A percentile compares a stretch with the other conserved stretches of the same genome.
Conservation (phyloP, 2,329 filamentous ascomycete genomes). For the Aspergillus viridinutans region DNA sequence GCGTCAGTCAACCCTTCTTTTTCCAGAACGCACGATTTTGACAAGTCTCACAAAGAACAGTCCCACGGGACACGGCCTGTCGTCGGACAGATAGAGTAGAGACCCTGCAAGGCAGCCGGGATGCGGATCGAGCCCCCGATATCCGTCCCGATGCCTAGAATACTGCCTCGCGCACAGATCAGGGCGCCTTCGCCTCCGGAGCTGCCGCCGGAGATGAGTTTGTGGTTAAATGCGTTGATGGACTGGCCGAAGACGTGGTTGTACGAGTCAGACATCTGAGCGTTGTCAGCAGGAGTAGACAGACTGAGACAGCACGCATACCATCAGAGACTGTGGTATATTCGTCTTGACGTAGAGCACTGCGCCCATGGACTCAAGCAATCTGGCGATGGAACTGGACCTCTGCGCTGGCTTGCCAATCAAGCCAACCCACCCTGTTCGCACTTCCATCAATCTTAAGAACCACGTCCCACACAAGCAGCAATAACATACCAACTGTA, state of each 20-base stretch:
- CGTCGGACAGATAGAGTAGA: constrained; percentile 41
- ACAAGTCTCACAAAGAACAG: constrained; percentile 15
- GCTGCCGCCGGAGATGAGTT: constrained; percentile 50
- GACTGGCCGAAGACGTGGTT: constrained; percentile 50
- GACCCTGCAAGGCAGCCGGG: constrained; percentile 48
- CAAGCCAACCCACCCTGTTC: constrained; percentile 45
- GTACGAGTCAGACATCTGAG: constrained; percentile 43
- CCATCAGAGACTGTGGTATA: constrained; percentile 47
- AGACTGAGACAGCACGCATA: background rate
- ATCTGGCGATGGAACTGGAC: constrained; percentile 23
- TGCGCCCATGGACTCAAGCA: constrained; percentile 38
- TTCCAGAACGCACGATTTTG: no score
- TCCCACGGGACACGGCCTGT: constrained; percentile 28
- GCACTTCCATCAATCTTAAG: background rate
- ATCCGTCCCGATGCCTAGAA: constrained; percentile 52
- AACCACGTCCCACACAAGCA: background rate
- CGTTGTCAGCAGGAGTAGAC: background rate
- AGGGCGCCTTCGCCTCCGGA: constrained; percentile 53
- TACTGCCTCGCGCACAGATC: constrained; percentile 45
- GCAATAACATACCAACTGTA: constrained; percentile 19
- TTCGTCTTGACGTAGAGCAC: constrained; percentile 54
- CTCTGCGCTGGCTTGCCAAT: constrained; percentile 23
- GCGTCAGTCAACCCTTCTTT: constrained; percentile 10
- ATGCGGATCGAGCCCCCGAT: constrained; percentile 53
- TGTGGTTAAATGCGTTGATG: constrained; percentile 46